Evolutionary conservation across 345 rosid genomes (phyloP).

Genomic region (Erucastrum elatum): DNA sequence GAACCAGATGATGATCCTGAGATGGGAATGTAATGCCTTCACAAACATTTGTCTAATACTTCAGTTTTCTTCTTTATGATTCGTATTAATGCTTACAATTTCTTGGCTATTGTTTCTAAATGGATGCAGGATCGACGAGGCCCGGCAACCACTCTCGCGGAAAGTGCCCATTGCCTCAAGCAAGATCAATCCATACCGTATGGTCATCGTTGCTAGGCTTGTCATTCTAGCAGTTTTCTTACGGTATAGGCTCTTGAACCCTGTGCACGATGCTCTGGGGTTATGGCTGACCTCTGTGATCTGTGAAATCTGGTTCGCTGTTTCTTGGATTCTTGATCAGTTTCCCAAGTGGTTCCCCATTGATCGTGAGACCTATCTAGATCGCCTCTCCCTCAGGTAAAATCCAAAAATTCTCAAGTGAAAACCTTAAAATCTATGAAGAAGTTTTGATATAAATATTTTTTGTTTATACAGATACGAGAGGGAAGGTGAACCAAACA

Average conservation of each 20-base stretch:
- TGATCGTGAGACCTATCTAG: conserved; percentile 91
- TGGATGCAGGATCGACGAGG: conserved; percentile 76
- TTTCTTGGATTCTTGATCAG: conserved; percentile 99
- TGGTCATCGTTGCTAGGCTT: conserved; percentile 92
- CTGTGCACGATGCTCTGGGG: conserved; percentile 81
- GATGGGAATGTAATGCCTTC: conserved; percentile 58
- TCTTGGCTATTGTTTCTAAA: conserved; percentile 15
- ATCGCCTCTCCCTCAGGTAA: conserved; percentile 83
- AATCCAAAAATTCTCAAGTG: conserved; percentile 11
- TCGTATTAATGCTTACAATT: conserved; percentile 10
- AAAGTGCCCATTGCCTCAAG: conserved; percentile 95
- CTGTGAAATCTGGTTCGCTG: conserved; percentile 95
- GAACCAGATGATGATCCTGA: conserved; percentile 82
- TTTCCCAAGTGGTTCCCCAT: conserved; percentile 96
- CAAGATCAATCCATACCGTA: conserved; percentile 89
- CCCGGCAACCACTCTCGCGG: conserved; percentile 88
- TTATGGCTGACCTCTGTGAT: conserved; percentile 90
- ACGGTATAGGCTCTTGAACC: conserved; percentile 82
- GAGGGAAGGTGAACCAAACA: conserved; percentile 82
- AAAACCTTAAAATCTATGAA: background rate
- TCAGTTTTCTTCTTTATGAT: background rate
- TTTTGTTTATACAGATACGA: conserved; percentile 60
- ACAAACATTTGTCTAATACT: background rate
- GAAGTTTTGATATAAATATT: background rate
- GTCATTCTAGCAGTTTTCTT: conserved; percentile 74